Evolutionary conservation across 148 eudicot species (phyloP).

Genomic region (Arctostaphylos glauca): DNA sequence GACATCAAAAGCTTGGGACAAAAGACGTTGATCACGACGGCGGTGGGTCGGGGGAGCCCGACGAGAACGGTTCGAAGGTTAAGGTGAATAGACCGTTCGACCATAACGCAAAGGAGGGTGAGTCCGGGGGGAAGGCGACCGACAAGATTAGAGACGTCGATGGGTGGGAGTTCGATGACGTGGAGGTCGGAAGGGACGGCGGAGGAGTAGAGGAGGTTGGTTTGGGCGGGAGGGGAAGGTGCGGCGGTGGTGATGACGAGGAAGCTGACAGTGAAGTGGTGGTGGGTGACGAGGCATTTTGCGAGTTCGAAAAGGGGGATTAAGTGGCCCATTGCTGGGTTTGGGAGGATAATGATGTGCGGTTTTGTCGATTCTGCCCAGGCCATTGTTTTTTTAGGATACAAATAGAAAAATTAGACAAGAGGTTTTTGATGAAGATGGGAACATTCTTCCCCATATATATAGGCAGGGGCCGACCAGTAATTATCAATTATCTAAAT

Average conservation of each 20-base stretch:
- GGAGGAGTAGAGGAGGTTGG: conserved; percentile 27
- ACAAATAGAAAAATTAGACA: too few species aligned
- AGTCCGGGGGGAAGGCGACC: not conserved
- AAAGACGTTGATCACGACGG: conserved; percentile 49
- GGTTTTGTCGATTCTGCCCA: conserved; percentile 12
- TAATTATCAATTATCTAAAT: too few species aligned
- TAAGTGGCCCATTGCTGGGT: conserved; percentile 61
- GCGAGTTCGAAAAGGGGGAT: conserved; percentile 49
- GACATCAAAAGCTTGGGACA: conserved; percentile 33
- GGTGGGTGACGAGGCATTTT: conserved; percentile 36
- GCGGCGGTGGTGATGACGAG: conserved; percentile 31
- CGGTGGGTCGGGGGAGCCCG: conserved; percentile 30
- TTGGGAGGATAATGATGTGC: conserved; percentile 43
- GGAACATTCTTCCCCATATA: too few species aligned
- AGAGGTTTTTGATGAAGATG: too few species aligned
- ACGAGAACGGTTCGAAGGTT: conserved; percentile 27
- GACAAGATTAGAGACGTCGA: conserved; percentile 5
- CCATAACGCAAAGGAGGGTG: conserved; percentile 26
- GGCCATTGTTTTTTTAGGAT: too few species aligned
- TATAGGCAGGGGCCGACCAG: too few species aligned
- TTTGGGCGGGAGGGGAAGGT: conserved; percentile 21
- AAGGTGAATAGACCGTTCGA: conserved; percentile 24
- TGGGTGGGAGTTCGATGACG: not conserved
- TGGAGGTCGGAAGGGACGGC: conserved; percentile 24
- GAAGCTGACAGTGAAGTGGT: conserved; percentile 34